phyloP scores from a whole-genome alignment of 192 early-diverging fungal species.

The Gonapodya prolifera region DNA sequence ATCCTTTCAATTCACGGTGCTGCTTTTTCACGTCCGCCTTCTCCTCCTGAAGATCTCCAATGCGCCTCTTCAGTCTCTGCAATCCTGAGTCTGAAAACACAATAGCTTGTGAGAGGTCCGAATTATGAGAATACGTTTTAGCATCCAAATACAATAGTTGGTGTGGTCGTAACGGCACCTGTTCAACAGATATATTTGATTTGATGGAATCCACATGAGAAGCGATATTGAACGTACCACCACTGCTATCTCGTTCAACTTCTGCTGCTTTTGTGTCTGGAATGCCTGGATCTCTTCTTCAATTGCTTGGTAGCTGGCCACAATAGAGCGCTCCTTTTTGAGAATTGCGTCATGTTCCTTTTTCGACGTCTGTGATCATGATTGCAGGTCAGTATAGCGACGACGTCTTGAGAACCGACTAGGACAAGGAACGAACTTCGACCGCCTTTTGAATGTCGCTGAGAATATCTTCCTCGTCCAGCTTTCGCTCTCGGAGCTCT shows the following conservation, averaged over 20 bases:
- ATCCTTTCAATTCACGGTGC: slow-evolving; percentile 44
- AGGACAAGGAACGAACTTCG: slow-evolving; percentile 27
- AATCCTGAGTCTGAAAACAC: slow-evolving; percentile 42
- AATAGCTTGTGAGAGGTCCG: slow-evolving; percentile 29
- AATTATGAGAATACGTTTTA: slow-evolving; percentile 20
- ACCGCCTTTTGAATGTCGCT: slow-evolving; percentile 48
- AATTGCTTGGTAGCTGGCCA: slow-evolving; percentile 24
- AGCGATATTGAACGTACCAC: slow-evolving; percentile 16
- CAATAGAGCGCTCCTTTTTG: slow-evolving; percentile 50
- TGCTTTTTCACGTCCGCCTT: slow-evolving; percentile 44
- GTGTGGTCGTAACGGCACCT: slow-evolving; percentile 33
- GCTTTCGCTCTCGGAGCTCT: slow-evolving; percentile 29
- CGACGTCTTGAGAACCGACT: too few species aligned
- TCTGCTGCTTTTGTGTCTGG: slow-evolving; percentile 52
- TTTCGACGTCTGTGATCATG: slow-evolving; percentile 26
- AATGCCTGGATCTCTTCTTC: slow-evolving; percentile 54
- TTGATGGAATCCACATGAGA: not conserved
- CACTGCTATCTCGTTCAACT: slow-evolving; percentile 49
- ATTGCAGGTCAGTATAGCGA: not conserved
- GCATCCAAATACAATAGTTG: slow-evolving; percentile 40
- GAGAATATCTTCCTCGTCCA: slow-evolving; percentile 42
- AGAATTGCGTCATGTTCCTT: slow-evolving; percentile 48
- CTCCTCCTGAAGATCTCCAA: slow-evolving; percentile 50
- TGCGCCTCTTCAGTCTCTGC: slow-evolving; percentile 26
- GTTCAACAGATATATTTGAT: not conserved